Conservation (phyloP, 768 basidiomycete species). For the Sporobolomyces pararoseus region DNA sequence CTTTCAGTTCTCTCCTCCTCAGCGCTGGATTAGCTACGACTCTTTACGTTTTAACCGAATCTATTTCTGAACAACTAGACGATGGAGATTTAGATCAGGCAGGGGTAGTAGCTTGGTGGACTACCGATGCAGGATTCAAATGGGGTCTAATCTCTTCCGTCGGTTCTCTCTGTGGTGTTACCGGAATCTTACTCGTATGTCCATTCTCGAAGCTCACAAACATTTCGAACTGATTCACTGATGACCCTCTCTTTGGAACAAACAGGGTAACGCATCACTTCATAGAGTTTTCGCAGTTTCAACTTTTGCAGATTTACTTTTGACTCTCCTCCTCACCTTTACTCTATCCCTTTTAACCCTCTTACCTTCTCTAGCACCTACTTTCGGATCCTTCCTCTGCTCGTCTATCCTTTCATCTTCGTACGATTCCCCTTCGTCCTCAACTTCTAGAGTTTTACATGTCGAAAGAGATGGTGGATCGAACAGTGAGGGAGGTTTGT, state of each 20-base stretch:
- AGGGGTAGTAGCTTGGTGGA: constrained; percentile 27
- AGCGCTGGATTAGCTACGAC: not conserved
- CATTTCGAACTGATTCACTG: too few relatives aligned
- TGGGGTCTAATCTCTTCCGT: constrained; percentile 12
- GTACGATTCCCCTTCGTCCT: not conserved
- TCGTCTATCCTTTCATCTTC: constrained; percentile 15
- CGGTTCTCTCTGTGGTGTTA: constrained; percentile 1
- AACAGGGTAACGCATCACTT: constrained; percentile 7
- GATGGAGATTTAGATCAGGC: constrained; percentile 26
- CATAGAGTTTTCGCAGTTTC: constrained; percentile 30
- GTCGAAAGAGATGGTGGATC: constrained; percentile 1
- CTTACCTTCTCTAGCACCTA: constrained; percentile 20
- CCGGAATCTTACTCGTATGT: constrained; percentile 26
- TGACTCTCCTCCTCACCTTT: constrained; percentile 22
- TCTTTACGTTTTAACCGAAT: not conserved
- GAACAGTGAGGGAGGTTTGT: not conserved
- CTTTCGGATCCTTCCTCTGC: constrained; percentile 33
- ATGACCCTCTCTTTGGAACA: too few relatives aligned
- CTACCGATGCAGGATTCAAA: constrained; percentile 2
- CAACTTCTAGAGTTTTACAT: not conserved
- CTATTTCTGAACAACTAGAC: not conserved
- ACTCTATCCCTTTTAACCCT: constrained; percentile 29
- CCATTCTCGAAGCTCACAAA: too few relatives aligned
- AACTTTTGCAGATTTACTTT: constrained; percentile 30
- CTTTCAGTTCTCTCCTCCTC: constrained; percentile 8